Percentiles rank a stretch among this genome's conserved stretches.
phyloP scores from a whole-genome alignment of 768 basidiomycete species.

The Suillus sp. region DNA sequence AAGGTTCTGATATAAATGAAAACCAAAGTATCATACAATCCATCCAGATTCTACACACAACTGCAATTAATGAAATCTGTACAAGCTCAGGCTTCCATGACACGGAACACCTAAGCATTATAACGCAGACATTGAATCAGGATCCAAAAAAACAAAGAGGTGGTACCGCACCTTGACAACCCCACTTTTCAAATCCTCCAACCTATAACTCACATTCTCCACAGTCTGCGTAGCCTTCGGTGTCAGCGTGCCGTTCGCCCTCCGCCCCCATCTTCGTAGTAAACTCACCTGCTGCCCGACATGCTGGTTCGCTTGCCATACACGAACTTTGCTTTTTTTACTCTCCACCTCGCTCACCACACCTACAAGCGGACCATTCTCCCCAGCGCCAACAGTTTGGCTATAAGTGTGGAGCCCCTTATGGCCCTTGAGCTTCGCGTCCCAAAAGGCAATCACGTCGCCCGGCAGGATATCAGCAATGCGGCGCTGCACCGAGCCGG shows the following conservation, averaged over 20 bases:
- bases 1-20: conserved; percentile 5
- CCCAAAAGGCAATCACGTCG: conserved; percentile 74
- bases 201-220: conserved; percentile 80
- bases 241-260: conserved; percentile 36
- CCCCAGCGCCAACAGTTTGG: conserved; percentile 54
- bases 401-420: conserved; percentile 80
- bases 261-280: conserved; percentile 29
- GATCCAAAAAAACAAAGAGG: conserved; percentile 16
- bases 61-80: not conserved
- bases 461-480: conserved; percentile 84
- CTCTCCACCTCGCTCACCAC: conserved; percentile 80
- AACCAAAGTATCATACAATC: not conserved
- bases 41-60: not conserved
- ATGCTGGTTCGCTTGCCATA: conserved; percentile 86
- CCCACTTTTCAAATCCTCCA: conserved; percentile 90
- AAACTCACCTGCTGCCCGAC: conserved; percentile 75
- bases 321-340: conserved; percentile 85
- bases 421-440: conserved; percentile 77
- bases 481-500: conserved; percentile 64
- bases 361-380: conserved; percentile 59
- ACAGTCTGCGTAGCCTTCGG: conserved; percentile 52
- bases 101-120: conserved; percentile 39
- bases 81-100: conserved; percentile 30
- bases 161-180: conserved; percentile 60
- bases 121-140: not conserved